These are phyloP conservation scores for Ascochyta pisi DNA, from an alignment of 2,329 filamentous ascomycete species.

Conservation along the genomic window DNA sequence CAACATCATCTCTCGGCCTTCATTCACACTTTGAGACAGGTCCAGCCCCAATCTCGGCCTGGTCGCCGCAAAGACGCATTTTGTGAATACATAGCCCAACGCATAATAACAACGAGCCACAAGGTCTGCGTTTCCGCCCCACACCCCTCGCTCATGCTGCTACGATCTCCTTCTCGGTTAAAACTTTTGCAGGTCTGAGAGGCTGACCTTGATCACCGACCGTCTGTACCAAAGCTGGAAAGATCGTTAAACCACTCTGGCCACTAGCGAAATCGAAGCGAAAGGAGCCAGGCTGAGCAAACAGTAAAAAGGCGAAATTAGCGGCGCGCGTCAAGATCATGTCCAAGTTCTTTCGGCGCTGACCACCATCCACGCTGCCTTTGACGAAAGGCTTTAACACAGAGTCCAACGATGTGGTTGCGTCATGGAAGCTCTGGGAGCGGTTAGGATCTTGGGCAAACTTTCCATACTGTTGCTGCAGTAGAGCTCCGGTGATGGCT, in stretches of 20 bases:
- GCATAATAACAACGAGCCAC: neutral
- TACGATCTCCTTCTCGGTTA: slow-evolving; percentile 27
- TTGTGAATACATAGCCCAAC: neutral
- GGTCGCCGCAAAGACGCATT: neutral
- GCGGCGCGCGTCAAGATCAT: slow-evolving; percentile 40
- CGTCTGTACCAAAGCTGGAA: slow-evolving; percentile 39
- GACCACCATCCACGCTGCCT: slow-evolving; percentile 17
- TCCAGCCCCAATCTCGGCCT: neutral
- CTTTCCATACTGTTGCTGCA: slow-evolving; percentile 21
- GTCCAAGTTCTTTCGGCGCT: slow-evolving; percentile 37
- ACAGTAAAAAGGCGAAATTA: slow-evolving; percentile 37
- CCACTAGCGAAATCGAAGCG: slow-evolving; percentile 33
- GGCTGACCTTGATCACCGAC: slow-evolving; percentile 32
- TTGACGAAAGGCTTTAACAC: slow-evolving; percentile 33
- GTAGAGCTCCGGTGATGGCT: slow-evolving; percentile 27
- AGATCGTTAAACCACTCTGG: slow-evolving; percentile 25
- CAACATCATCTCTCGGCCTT: slow-evolving; percentile 1
- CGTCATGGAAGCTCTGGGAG: slow-evolving; percentile 15
- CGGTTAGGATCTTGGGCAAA: slow-evolving; percentile 3
- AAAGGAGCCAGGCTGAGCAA: slow-evolving; percentile 41
- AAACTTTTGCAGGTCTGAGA: slow-evolving; percentile 20
- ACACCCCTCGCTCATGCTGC: slow-evolving; percentile 1
- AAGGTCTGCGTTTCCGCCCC: neutral
- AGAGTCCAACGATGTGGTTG: slow-evolving; percentile 24
- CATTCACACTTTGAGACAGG: neutral